Conservation (phyloP, 345 rosid species). For the Microthlaspi erraticum region DNA sequence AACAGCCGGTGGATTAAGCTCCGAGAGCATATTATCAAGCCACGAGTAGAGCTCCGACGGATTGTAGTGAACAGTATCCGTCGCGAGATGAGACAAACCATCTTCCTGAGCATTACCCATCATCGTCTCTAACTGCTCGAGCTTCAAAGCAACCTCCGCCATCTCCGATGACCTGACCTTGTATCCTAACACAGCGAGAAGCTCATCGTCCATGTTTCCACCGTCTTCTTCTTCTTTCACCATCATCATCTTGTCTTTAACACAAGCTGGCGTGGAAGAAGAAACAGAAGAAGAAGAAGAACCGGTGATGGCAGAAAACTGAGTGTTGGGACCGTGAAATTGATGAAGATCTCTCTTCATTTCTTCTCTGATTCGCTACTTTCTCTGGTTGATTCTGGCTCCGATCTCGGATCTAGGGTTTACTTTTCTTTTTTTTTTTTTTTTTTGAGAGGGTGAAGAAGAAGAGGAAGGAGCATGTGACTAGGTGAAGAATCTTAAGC, state of each 20-base stretch:
- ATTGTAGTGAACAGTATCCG: constrained; percentile 78
- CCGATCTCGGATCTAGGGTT: constrained; percentile 35
- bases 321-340: constrained; percentile 39
- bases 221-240: constrained; percentile 52
- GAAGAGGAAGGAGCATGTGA: constrained; percentile 39
- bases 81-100: constrained; percentile 58
- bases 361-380: background rate
- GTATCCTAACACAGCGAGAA: constrained; percentile 73
- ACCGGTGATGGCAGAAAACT: constrained; percentile 13
- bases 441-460: constrained; percentile 15
- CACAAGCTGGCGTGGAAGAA: constrained; percentile 4
- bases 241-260: constrained; percentile 56
- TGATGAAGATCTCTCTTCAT: constrained; percentile 66
- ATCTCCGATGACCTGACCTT: constrained; percentile 77
- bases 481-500: constrained; percentile 54
- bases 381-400: background rate
- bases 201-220: constrained; percentile 76
- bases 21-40: constrained; percentile 72
- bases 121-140: constrained; percentile 75
- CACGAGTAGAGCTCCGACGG: constrained; percentile 75
- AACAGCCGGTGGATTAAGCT: constrained; percentile 55
- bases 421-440: background rate
- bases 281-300: constrained; percentile 35
- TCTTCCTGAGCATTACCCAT: constrained; percentile 68
- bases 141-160: constrained; percentile 87